Base-by-base conservation (phyloP, 1,139 yeast species). In the Pichia sp. region DNA sequence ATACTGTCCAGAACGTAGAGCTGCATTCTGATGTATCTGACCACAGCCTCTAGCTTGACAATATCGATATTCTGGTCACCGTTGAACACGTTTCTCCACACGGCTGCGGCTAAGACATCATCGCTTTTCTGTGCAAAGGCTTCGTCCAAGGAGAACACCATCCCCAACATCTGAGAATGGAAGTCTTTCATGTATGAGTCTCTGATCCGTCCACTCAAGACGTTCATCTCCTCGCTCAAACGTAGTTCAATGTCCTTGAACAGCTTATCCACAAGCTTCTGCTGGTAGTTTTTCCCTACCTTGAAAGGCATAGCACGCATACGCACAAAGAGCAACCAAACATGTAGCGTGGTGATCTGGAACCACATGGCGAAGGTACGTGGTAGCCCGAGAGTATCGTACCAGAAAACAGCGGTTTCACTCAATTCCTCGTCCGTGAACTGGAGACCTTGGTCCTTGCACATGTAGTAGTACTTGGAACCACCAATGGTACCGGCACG, bases 401-500 rank as follows among this genome's bases (percentile, higher is more conserved):
- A 92, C 74, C 85, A 87, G 64, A 85, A 87, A 56, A 72, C 71
- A 2, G 93, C 92, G 20, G 85, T 80, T 41, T 78, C 79, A 8
- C 85, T 78, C 47, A 85, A 71, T 48, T 82, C 84, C 67, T 85
- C 93, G 60, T 85, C 77, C 17, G 86, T 88, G 60, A 81, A 87
- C 67, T 81, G 87, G 64, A 88, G 73, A 17, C 91, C 95, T 73
- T 88, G 97, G 51, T 77, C 80, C 69, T 90, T 91, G 73, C 97
- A 91, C 71, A 87, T 84, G 50, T 87, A 92, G 67, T 87, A 87
- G 72, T 91, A 93, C 53, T 80, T 77, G 4, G 93, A 86, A 3
- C 97, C 98, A 2, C 96, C 97, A 60, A 93, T 86, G 0, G 97
- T 92, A 20, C 97, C 98, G 0, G 97, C 86, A 68, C 98, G 80